Conservation (phyloP, 2,329 filamentous ascomycete genomes). For the Phaeosphaeria sp. region DNA sequence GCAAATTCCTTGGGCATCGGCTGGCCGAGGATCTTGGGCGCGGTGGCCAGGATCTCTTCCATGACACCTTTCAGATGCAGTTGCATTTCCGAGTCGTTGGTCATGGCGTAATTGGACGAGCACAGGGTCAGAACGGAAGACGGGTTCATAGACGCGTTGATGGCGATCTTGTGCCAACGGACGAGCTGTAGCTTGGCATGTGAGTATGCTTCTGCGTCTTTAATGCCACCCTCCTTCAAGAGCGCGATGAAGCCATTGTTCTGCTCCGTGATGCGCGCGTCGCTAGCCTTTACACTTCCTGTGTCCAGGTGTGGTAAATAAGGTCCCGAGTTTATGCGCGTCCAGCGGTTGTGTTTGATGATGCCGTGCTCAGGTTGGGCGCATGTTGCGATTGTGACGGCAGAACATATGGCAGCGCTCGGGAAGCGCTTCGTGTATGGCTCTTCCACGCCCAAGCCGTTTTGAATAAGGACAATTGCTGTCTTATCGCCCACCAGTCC, state of each 20-base stretch:
- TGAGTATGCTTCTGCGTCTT: slow-evolving; percentile 69
- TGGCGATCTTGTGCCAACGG: slow-evolving; percentile 78
- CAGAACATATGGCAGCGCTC: slow-evolving; percentile 66
- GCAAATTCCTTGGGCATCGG: slow-evolving; percentile 67
- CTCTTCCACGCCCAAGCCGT: slow-evolving; percentile 73
- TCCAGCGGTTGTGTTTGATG: slow-evolving; percentile 76
- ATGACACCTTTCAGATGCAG: slow-evolving; percentile 70
- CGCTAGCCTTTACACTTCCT: slow-evolving; percentile 28
- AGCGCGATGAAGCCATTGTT: slow-evolving; percentile 62
- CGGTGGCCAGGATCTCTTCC: slow-evolving; percentile 71
- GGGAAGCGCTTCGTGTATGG: slow-evolving; percentile 71
- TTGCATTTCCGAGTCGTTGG: slow-evolving; percentile 67
- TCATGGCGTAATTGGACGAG: slow-evolving; percentile 70
- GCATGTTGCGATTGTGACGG: slow-evolving; percentile 73
- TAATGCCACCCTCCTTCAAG: slow-evolving; percentile 67
- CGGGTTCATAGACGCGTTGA: slow-evolving; percentile 79
- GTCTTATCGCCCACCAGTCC: slow-evolving; percentile 63
- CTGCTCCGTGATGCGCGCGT: slow-evolving; percentile 48
- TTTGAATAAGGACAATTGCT: slow-evolving; percentile 72
- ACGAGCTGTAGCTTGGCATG: slow-evolving; percentile 73
- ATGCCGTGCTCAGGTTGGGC: slow-evolving; percentile 69
- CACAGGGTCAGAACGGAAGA: slow-evolving; percentile 72
- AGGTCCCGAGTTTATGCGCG: slow-evolving; percentile 72
- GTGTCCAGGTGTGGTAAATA: slow-evolving; percentile 62
- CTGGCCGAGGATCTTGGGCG: slow-evolving; percentile 68